A percentile compares a stretch with the other conserved stretches of the same genome.
Conservation (phyloP, 257 asterid species). For the Misopates orontium region DNA sequence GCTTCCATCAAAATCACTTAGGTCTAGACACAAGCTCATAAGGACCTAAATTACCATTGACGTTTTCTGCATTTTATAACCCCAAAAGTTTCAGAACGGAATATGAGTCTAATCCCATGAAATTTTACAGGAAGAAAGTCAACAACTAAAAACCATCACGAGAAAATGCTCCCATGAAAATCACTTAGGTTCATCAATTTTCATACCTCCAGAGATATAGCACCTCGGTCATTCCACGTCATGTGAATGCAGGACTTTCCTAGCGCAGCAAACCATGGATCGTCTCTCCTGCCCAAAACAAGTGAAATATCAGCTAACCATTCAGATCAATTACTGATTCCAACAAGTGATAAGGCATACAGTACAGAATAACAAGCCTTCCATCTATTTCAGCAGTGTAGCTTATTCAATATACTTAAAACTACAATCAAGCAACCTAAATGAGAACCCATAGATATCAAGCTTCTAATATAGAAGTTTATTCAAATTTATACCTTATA, state of each 20-base stretch:
- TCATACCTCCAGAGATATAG: slow-evolving; percentile 89
- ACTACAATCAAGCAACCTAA: neutral
- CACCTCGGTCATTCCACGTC: slow-evolving; percentile 94
- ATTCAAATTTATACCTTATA: neutral
- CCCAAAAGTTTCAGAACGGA: no score
- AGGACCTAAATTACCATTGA: no score
- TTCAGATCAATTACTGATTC: slow-evolving; percentile 3
- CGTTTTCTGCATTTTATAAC: no score
- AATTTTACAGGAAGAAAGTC: no score
- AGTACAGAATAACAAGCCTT: slow-evolving; percentile 1
- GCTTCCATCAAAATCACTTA: neutral
- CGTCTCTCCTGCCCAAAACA: slow-evolving; percentile 65
- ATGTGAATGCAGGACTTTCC: slow-evolving; percentile 91
- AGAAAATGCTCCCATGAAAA: neutral
- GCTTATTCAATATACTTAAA: neutral
- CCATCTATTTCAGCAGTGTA: neutral
- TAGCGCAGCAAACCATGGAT: slow-evolving; percentile 81
- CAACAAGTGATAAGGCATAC: neutral
- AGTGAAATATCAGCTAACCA: slow-evolving; percentile 21
- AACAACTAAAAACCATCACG: neutral
- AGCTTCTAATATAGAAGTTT: slow-evolving; percentile 7
- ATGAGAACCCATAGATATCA: neutral
- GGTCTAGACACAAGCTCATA: neutral
- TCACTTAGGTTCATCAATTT: slow-evolving; percentile 1
- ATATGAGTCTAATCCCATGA: no score